A percentile compares a stretch with the other conserved stretches of the same genome.
Evolutionary conservation across 768 basidiomycete genomes (phyloP).

Genomic region (Exidia glandulosa): DNA sequence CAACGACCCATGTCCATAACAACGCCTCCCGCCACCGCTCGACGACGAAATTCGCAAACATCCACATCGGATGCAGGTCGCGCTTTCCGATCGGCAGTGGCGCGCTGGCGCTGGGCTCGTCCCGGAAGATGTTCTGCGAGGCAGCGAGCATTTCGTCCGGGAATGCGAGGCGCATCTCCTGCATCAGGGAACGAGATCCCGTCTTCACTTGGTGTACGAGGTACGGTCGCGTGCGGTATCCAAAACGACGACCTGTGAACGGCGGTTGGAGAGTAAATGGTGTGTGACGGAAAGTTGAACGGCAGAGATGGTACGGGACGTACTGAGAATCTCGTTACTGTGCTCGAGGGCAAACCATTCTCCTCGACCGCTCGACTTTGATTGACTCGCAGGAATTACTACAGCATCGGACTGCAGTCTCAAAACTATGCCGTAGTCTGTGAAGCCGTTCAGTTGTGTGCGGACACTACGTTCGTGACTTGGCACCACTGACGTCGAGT

Average conservation of each 20-base stretch:
- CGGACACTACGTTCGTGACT: background rate
- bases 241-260: constrained; percentile 12
- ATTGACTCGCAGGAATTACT: constrained; percentile 14
- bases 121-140: constrained; percentile 5
- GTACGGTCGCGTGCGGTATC: constrained; percentile 14
- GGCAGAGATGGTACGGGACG: background rate
- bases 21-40: constrained; percentile 9
- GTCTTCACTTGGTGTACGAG: constrained; percentile 14
- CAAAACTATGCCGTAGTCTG: constrained; percentile 27
- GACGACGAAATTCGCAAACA: constrained; percentile 8
- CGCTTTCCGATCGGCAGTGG: constrained; percentile 3
- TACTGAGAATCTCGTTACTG: constrained; percentile 24
- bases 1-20: constrained; percentile 9
- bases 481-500: constrained; percentile 9
- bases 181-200: constrained; percentile 9
- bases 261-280: background rate
- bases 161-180: constrained; percentile 11
- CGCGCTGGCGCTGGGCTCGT: no score
- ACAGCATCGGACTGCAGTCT: constrained; percentile 23
- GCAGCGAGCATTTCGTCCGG: constrained; percentile 7
- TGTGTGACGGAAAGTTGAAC: background rate
- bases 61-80: constrained; percentile 6
- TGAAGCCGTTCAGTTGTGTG: background rate
- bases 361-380: constrained; percentile 14
- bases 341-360: constrained; percentile 31